phyloP scores from a whole-genome alignment of 2,329 filamentous ascomycete genomes.

The Penicillium fuscoglaucum region DNA sequence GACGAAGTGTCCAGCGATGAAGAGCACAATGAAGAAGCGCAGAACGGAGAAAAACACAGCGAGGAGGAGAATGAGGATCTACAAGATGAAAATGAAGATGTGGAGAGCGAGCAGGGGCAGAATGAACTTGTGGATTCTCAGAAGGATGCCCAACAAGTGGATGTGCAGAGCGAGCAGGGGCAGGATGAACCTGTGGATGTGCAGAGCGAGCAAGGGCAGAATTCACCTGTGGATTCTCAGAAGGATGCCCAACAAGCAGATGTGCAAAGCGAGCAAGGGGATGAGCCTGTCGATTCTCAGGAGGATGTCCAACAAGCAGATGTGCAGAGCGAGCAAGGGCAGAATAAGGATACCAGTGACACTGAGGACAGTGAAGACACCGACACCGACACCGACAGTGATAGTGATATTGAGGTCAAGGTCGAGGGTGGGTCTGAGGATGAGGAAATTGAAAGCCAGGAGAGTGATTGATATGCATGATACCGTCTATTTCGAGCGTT shows the following conservation, averaged over 20 bases:
- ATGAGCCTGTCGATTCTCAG: background rate
- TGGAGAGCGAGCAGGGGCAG: background rate
- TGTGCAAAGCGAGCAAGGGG: too few relatives aligned
- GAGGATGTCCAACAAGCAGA: background rate
- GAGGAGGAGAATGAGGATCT: background rate
- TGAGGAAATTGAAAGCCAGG: background rate
- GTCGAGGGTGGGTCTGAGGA: background rate
- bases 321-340: background rate
- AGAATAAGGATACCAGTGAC: background rate
- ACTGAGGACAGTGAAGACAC: background rate
- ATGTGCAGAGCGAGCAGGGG: too few relatives aligned
- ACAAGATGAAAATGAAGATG: background rate
- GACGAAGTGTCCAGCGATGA: background rate
- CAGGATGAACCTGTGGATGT: too few relatives aligned
- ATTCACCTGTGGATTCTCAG: too few relatives aligned
- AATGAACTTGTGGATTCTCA: background rate
- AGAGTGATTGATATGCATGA: conserved; percentile 1
- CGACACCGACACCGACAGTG: background rate
- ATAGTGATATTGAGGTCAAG: background rate
- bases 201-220: too few relatives aligned
- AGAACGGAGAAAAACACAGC: background rate
- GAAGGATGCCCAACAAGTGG: background rate
- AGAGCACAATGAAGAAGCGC: background rate
- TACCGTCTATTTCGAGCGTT: background rate
- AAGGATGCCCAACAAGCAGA: too few relatives aligned